Evolutionary conservation across 225 moss, liverwort and hornwort species (phyloP), one percentile per base, ranked within the genome.

Genomic region (Pleurozium schreberi): DNA sequence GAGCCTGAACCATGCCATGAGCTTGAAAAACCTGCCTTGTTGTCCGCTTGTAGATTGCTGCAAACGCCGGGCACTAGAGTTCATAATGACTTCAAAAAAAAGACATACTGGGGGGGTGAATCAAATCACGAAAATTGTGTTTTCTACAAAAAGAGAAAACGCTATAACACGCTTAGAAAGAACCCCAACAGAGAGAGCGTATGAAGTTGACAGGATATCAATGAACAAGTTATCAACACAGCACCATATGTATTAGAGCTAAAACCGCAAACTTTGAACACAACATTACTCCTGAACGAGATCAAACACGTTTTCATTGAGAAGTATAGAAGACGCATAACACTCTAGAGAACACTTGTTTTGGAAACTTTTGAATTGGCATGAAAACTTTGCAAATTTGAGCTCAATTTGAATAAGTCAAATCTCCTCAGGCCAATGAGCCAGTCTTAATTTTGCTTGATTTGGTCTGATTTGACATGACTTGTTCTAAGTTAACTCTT

Each of bases 1-100:
- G 95, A 84, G 96, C 96, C 94, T 96, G 95, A 82, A 98, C 91
- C 87, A 93, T 86, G 61, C 96, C 97, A 91, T 99, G 97, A 81
- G 96, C 91, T 92, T 96, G 95, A 84, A 99, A 99, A 76, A 97
- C 94, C 89, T 92, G 95, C 96, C 92, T 95, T 74, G 99, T 99
- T 75, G 97, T 91, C 78, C 99, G 96, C 93, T 99, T 99, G 91
- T 99, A 99, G 65, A 99, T 87, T 88, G 99, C 98, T 97, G 95
- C 90, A 94, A 40, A 73, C 34, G 58, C 40, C 50, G n/a, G 67
- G 75, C 81, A 90, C 70, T 40, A 86, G 22, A 86, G 55, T 22
- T 73, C 31, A 83, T 57, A 64, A 38, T 59, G 67, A 68, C 75
- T 63, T 28, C 18, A 5, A 26, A 45, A 66, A 22, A 45, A 66